Base-by-base conservation (phyloP, 805 yeast species). In the Candida bentonensis region DNA sequence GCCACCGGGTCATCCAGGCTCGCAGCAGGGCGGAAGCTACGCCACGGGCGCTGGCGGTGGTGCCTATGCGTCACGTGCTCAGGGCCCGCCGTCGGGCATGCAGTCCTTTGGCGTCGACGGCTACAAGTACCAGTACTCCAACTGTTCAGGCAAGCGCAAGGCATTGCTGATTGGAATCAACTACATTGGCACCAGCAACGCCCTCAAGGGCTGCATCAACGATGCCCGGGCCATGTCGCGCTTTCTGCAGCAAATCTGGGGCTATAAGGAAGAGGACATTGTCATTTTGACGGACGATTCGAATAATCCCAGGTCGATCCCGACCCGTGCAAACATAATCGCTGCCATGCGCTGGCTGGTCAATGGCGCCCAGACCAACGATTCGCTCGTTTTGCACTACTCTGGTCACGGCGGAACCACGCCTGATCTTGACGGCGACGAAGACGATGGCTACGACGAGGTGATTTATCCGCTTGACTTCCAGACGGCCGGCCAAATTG, bases 341-440 rank as follows among this genome's bases (percentile, higher is more conserved):
- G 68, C 78, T 39, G 95, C 87, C 2, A 81, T 82, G 82, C 77
- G 72, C 45, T 84, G 95, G 95, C 69, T 84, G 21, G 88, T 80
- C 20, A 66, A 65, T 20, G 81, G 69, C 49, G 92, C 94, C 0
- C 67, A 64, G 51, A 79, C 92, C 15, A 82, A 84, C 52, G 94
- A 84, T 62, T 74, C 86, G 5, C 61, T 84, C 42, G 78, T 85
- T 53, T 76, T 85, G 69, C 94, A 85, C 59, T 84, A 79, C 57
- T 81, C 92, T 0, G 92, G 95, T 4, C 95, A 85, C 57, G 95
- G 95, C 23, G 86, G 92, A 2, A 82, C 78, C 55, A 74, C 77
- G 3, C 62, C 66, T 41, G 94, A 84, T 58, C 56, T 64, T 26
- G 75, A 78, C 53, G 86, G 86, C 21, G 92, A 82, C 55, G 89